Percentiles rank a stretch among this genome's conserved stretches.
Conservation (phyloP, 2,329 filamentous ascomycete species). For the Penicillium sp. region DNA sequence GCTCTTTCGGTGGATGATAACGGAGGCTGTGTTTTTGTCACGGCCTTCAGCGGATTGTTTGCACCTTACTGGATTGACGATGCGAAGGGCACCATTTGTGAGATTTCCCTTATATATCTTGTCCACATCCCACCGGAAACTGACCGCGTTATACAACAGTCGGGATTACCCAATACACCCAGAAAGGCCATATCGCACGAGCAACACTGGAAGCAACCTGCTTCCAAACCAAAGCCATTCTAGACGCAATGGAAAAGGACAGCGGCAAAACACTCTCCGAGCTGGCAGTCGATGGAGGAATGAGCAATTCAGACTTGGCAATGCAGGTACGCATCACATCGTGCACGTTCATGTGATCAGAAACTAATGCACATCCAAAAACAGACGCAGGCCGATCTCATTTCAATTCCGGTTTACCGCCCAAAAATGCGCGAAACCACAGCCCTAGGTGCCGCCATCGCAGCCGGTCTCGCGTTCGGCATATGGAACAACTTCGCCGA, state of each 20-base stretch:
- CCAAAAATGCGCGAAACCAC: slow-evolving; percentile 90
- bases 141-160: slow-evolving; percentile 46
- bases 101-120: slow-evolving; percentile 29
- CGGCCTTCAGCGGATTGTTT: slow-evolving; percentile 86
- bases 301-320: slow-evolving; percentile 82
- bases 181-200: slow-evolving; percentile 80
- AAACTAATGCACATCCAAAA: background rate
- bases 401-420: slow-evolving; percentile 76
- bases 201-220: slow-evolving; percentile 89
- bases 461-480: slow-evolving; percentile 77
- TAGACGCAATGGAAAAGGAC: slow-evolving; percentile 88
- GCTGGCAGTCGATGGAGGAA: slow-evolving; percentile 82
- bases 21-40: slow-evolving; percentile 82
- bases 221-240: slow-evolving; percentile 88
- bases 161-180: slow-evolving; percentile 80
- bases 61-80: slow-evolving; percentile 95
- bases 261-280: slow-evolving; percentile 71
- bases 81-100: slow-evolving; percentile 80
- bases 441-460: slow-evolving; percentile 81
- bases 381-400: slow-evolving; percentile 77
- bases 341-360: slow-evolving; percentile 5
- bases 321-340: slow-evolving; percentile 64
- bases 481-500: slow-evolving; percentile 76
- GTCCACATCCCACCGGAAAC: background rate
- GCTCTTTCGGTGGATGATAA: slow-evolving; percentile 68